phyloP scores from a whole-genome alignment of 2,329 filamentous ascomycete species.

The Nigrograna mackinnonii region DNA sequence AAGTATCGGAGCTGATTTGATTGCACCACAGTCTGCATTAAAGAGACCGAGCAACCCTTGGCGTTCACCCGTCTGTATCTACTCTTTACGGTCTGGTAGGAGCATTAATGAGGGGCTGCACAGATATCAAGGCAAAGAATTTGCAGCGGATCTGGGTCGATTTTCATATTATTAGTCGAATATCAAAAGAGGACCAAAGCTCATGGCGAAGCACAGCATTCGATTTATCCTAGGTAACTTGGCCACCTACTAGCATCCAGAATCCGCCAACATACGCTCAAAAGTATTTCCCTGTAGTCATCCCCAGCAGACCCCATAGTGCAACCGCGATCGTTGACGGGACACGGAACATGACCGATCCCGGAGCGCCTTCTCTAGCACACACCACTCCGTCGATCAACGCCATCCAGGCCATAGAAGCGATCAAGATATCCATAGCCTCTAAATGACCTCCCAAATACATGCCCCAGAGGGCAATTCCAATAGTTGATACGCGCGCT shows the following conservation, averaged over 20 bases:
- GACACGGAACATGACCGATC: slow-evolving; percentile 11
- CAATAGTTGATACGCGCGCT: slow-evolving; percentile 17
- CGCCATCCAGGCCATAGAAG: slow-evolving; percentile 18
- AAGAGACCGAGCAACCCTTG: too few species aligned
- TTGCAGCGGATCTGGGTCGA: too few species aligned
- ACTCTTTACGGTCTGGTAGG: too few species aligned
- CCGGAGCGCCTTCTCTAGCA: slow-evolving; percentile 12
- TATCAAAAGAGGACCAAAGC: too few species aligned
- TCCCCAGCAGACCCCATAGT: slow-evolving; percentile 17
- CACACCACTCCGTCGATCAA: slow-evolving; percentile 17
- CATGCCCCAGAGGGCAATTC: slow-evolving; percentile 17
- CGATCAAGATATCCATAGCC: slow-evolving; percentile 18
- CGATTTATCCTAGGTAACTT: too few species aligned
- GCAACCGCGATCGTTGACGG: slow-evolving; percentile 13
- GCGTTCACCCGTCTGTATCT: too few species aligned
- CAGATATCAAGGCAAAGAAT: too few species aligned
- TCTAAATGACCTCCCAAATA: slow-evolving; percentile 19
- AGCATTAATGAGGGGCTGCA: too few species aligned
- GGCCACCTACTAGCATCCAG: neutral
- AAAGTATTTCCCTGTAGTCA: slow-evolving; percentile 19
- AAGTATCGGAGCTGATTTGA: too few species aligned
- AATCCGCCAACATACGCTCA: slow-evolving; percentile 2
- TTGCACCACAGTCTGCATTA: too few species aligned
- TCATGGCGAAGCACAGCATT: too few species aligned
- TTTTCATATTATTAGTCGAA: too few species aligned